These are phyloP conservation scores for Kappamyces sp. DNA, from an alignment of 192 early-diverging fungal genomes.

Conservation along the genomic window DNA sequence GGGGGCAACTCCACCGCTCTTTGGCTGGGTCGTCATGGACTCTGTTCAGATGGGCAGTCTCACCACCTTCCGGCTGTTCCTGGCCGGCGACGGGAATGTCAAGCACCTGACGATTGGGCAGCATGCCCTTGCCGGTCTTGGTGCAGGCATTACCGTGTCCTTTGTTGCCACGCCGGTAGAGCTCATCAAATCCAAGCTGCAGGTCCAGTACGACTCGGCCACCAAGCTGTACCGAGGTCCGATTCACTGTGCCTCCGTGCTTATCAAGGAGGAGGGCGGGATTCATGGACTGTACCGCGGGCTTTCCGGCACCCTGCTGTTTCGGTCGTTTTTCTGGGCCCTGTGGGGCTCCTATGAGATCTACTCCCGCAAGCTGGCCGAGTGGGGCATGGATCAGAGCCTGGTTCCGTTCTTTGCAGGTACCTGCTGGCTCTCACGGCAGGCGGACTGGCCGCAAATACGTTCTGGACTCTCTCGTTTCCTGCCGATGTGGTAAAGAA, in stretches of 20 bases:
- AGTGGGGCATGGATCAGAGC: constrained; percentile 26
- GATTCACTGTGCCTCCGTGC: constrained; percentile 72
- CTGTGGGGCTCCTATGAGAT: constrained; percentile 69
- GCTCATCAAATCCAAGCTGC: constrained; percentile 87
- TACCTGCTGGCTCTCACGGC: constrained; percentile 51
- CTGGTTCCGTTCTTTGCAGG: constrained; percentile 42
- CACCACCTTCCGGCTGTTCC: constrained; percentile 71
- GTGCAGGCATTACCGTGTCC: constrained; percentile 79
- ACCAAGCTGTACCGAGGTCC: constrained; percentile 77
- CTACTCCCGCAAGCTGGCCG: constrained; percentile 44
- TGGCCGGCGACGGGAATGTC: constrained; percentile 27
- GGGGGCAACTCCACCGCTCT: constrained; percentile 76
- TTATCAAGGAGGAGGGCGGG: constrained; percentile 68
- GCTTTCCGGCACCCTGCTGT: constrained; percentile 72
- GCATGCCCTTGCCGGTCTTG: constrained; percentile 80
- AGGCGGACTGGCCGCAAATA: constrained; percentile 81
- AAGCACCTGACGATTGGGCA: constrained; percentile 55
- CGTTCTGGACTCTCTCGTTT: constrained; percentile 82
- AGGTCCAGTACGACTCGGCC: constrained; percentile 69
- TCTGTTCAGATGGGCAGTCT: constrained; percentile 70
- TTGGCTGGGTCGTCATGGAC: constrained; percentile 78
- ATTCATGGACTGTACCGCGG: constrained; percentile 78
- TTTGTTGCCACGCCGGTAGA: constrained; percentile 89
- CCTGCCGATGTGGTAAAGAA: constrained; percentile 89
- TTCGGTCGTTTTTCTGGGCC: constrained; percentile 80